Evolutionary conservation across 805 yeast genomes (phyloP).

Genomic region (Schwanniomyces vanrijiae): DNA sequence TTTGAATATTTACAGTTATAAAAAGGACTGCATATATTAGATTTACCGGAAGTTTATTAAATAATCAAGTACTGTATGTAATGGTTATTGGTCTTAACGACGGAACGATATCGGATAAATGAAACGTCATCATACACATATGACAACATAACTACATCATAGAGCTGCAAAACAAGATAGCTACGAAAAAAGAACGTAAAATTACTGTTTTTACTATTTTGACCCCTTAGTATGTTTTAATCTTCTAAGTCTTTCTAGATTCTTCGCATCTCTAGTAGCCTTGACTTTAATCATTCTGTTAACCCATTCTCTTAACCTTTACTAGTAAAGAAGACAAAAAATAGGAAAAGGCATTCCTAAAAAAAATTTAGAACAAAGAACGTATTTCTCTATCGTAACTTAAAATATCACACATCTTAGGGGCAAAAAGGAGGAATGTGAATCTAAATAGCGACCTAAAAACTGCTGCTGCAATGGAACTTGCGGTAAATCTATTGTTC

Average conservation of each 20-base stretch:
- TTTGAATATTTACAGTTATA: not conserved
- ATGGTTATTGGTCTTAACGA: not conserved
- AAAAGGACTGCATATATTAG: not conserved
- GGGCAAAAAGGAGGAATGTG: conserved; percentile 65
- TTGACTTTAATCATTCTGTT: conserved; percentile 50
- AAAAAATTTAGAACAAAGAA: conserved; percentile 53
- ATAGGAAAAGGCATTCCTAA: conserved; percentile 71
- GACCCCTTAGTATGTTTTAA: conserved; percentile 8
- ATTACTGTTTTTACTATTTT: not conserved
- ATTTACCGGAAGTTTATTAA: not conserved
- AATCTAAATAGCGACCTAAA: conserved; percentile 69
- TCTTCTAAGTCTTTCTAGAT: conserved; percentile 32
- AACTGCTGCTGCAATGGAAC: conserved; percentile 68
- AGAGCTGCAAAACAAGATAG: not conserved
- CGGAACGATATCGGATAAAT: not conserved
- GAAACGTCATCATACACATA: not conserved
- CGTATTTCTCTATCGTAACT: conserved; percentile 72
- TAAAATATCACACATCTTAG: conserved; percentile 51
- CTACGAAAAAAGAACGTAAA: not conserved
- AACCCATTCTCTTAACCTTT: conserved; percentile 56
- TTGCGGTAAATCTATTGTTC: conserved; percentile 66
- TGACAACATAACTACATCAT: not conserved
- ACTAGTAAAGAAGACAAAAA: conserved; percentile 56
- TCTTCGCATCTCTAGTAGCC: conserved; percentile 43
- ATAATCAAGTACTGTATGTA: not conserved